Percentiles rank a stretch among this genome's conserved stretches.
phyloP scores from a whole-genome alignment of 2,329 filamentous ascomycete genomes.

The Xylariomycetidae sp. region DNA sequence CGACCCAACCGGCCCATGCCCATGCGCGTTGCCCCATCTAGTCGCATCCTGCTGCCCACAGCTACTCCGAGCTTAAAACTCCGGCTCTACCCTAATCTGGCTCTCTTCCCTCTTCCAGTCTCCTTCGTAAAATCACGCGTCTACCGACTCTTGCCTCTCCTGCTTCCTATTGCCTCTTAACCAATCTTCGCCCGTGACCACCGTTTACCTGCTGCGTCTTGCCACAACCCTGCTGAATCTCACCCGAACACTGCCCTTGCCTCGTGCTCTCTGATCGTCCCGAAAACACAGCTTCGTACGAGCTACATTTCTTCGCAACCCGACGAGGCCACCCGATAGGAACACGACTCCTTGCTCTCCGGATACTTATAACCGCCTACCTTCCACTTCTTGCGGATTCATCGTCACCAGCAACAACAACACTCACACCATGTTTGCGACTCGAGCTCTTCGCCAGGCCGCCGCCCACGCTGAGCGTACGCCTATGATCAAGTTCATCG shows the following conservation, averaged over 20 bases:
- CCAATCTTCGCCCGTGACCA: too few species aligned
- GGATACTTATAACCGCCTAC: neutral
- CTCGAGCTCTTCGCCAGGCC: slow-evolving; percentile 51
- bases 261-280: neutral
- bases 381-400: neutral
- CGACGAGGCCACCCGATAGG: neutral
- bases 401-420: slow-evolving; percentile 8
- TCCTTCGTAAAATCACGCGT: too few species aligned
- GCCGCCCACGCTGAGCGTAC: slow-evolving; percentile 53
- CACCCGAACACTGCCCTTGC: neutral
- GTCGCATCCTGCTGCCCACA: too few species aligned
- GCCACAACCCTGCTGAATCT: too few species aligned
- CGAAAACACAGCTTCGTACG: neutral
- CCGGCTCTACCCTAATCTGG: too few species aligned
- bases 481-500: slow-evolving; percentile 57
- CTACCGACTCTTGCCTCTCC: too few species aligned
- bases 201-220: too few species aligned
- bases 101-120: too few species aligned
- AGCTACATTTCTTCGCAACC: neutral
- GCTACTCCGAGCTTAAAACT: too few species aligned
- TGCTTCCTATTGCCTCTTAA: too few species aligned
- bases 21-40: too few species aligned
- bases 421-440: slow-evolving; percentile 44
- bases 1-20: too few species aligned
- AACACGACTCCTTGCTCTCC: neutral